Conservation (phyloP, 2,329 filamentous ascomycete species). For the Sporothrix euskadiensis region DNA sequence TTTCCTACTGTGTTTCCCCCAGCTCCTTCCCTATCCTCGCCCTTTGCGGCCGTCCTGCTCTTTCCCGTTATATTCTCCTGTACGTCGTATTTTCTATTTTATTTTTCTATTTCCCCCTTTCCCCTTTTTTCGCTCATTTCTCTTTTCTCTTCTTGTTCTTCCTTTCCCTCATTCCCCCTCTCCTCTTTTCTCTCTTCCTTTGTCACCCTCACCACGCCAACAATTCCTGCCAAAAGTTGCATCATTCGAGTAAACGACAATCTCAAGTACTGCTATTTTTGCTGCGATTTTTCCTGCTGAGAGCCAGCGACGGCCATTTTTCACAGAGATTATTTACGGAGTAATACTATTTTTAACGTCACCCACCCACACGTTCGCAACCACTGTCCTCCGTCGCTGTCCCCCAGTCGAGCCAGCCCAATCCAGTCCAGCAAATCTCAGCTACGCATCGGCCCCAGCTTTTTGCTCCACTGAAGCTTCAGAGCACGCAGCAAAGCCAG, state of each 20-base stretch:
- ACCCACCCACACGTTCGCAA: neutral
- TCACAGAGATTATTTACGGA: neutral
- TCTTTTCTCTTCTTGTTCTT: slow-evolving; percentile 33
- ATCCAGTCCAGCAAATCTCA: slow-evolving; percentile 8
- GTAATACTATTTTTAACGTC: slow-evolving; percentile 5
- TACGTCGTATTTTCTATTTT: slow-evolving; percentile 16
- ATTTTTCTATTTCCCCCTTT: slow-evolving; percentile 34
- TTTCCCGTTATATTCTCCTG: neutral
- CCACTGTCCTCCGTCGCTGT: neutral
- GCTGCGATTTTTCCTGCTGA: neutral
- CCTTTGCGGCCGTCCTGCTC: neutral
- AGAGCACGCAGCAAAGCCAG: slow-evolving; percentile 6
- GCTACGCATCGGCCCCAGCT: slow-evolving; percentile 9
- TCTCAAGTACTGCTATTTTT: neutral
- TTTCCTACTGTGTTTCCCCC: slow-evolving; percentile 6
- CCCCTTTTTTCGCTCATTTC: neutral
- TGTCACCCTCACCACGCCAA: neutral
- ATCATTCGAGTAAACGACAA: neutral
- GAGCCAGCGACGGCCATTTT: neutral
- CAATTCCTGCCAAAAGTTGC: slow-evolving; percentile 2
- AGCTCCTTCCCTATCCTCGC: neutral
- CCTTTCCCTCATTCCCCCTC: neutral
- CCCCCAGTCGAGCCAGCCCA: neutral
- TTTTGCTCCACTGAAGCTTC: slow-evolving; percentile 22
- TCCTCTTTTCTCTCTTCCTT: neutral